These are phyloP conservation scores for Talaromyces islandicus DNA, from an alignment of 2,329 filamentous ascomycete genomes.

Conservation along the genomic window DNA sequence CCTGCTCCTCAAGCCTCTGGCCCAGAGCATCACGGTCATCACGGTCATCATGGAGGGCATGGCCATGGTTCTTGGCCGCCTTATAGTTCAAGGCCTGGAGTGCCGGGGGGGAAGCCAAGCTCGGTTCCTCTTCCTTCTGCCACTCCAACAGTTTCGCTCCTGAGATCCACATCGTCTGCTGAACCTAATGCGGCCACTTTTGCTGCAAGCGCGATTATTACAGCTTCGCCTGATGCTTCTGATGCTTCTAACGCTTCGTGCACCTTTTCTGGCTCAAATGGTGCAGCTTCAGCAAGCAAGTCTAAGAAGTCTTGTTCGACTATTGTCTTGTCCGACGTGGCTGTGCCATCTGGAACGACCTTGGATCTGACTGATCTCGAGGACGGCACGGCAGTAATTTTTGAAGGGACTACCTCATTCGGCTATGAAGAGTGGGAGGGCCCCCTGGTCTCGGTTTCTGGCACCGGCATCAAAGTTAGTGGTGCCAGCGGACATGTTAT, in stretches of 20 bases:
- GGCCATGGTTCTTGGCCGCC: neutral
- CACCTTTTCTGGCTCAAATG: constrained; percentile 18
- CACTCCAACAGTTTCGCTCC: neutral
- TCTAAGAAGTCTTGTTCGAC: constrained; percentile 23
- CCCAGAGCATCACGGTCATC: neutral
- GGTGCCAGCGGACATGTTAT: constrained; percentile 49
- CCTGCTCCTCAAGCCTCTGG: neutral
- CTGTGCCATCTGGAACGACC: constrained; percentile 30
- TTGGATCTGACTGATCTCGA: constrained; percentile 21
- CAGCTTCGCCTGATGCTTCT: neutral
- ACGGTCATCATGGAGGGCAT: neutral
- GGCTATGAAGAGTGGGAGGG: constrained; percentile 61
- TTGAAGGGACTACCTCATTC: constrained; percentile 62
- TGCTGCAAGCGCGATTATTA: neutral
- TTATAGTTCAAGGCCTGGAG: neutral
- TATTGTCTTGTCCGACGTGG: constrained; percentile 28
- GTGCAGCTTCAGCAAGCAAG: constrained; percentile 18
- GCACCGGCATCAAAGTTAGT: constrained; percentile 49
- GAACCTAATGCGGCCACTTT: neutral
- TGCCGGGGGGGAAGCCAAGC: neutral
- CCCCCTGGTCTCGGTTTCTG: constrained; percentile 57
- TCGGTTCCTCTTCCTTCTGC: neutral
- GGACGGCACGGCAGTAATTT: constrained; percentile 42
- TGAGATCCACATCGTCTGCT: neutral
- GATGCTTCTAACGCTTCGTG: constrained; percentile 10